These are phyloP conservation scores for Marasmius tenuissimus DNA, from an alignment of 1,284 basidiomycete species.

Conservation along the genomic window DNA sequence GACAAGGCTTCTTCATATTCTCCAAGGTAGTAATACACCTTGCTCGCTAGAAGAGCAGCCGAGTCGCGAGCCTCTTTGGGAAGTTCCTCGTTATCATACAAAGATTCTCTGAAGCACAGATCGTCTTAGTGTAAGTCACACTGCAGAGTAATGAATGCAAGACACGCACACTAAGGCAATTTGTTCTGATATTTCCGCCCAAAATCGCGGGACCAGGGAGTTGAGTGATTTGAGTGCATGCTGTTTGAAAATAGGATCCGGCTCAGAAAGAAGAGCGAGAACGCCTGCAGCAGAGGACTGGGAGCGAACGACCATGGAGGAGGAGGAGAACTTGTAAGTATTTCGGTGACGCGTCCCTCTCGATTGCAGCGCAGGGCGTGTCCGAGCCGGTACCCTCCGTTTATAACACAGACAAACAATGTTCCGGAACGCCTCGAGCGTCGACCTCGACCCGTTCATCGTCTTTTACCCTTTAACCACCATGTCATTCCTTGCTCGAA, in stretches of 20 bases:
- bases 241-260: constrained; percentile 83
- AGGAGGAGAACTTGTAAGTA: constrained; percentile 21
- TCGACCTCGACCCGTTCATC: not conserved
- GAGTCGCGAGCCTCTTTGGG: constrained; percentile 71
- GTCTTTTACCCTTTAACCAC: constrained; percentile 7
- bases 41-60: constrained; percentile 89
- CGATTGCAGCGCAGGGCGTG: not conserved
- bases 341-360: constrained; percentile 34
- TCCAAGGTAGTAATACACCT: constrained; percentile 94
- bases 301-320: constrained; percentile 58
- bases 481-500: constrained; percentile 61
- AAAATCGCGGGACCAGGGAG: constrained; percentile 87
- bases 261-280: constrained; percentile 85
- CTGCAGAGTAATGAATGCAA: constrained; percentile 8
- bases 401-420: constrained; percentile 30
- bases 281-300: constrained; percentile 87
- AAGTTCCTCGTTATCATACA: constrained; percentile 84
- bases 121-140: not conserved
- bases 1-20: constrained; percentile 92
- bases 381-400: constrained; percentile 23
- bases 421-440: not conserved
- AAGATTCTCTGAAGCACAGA: constrained; percentile 64
- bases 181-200: constrained; percentile 97
- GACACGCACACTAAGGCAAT: constrained; percentile 80
- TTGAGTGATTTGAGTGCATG: constrained; percentile 87